Evolutionary conservation across 768 basidiomycete genomes (phyloP).

Genomic region (Rhizopogon vulgaris): DNA sequence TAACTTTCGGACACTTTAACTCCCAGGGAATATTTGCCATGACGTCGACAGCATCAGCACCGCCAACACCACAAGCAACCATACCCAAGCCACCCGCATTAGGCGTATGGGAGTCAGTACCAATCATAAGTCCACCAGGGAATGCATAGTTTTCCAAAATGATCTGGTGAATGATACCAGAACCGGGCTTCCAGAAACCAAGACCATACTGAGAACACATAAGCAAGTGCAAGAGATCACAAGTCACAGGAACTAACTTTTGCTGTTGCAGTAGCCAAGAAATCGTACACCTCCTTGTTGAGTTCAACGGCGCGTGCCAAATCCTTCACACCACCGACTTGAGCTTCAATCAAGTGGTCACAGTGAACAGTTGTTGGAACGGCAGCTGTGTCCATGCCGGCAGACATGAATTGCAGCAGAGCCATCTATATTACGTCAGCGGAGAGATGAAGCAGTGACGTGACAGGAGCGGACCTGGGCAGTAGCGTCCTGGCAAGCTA

Average conservation of each 20-base stretch:
- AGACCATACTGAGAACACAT: slow-evolving; percentile 72
- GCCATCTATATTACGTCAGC: slow-evolving; percentile 74
- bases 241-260: slow-evolving; percentile 46
- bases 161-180: slow-evolving; percentile 99
- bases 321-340: slow-evolving; percentile 90
- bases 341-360: slow-evolving; percentile 98
- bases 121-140: slow-evolving; percentile 99
- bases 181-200: slow-evolving; percentile 99
- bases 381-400: slow-evolving; percentile 95
- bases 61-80: slow-evolving; percentile 99
- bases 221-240: background rate
- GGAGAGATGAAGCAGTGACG: slow-evolving; percentile 8
- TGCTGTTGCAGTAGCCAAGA: slow-evolving; percentile 93
- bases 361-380: slow-evolving; percentile 99
- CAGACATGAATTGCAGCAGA: slow-evolving; percentile 99
- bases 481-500: slow-evolving; percentile 88
- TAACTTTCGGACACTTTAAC: slow-evolving; percentile 98
- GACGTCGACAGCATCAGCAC: slow-evolving; percentile 98
- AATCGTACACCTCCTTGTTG: slow-evolving; percentile 99
- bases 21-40: slow-evolving; percentile 99
- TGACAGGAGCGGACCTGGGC: slow-evolving; percentile 52
- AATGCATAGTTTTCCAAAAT: slow-evolving; percentile 99
- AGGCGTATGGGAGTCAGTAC: slow-evolving; percentile 98
- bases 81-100: slow-evolving; percentile 99
- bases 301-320: slow-evolving; percentile 85